Base-by-base conservation (phyloP, 1,284 basidiomycete genomes). In the Heterobasidion annosum region DNA sequence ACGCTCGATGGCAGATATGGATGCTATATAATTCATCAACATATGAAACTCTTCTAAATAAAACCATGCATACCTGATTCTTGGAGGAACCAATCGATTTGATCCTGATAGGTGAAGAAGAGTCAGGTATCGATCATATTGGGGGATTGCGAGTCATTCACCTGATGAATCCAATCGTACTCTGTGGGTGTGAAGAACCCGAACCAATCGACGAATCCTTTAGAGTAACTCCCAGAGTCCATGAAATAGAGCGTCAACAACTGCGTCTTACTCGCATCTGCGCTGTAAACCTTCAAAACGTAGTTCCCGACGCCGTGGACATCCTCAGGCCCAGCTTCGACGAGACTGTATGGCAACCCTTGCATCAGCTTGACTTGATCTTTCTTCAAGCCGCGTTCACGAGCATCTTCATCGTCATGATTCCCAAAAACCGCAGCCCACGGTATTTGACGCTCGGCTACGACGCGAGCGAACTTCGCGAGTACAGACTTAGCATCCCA, bases 341-440 rank as follows among this genome's bases (percentile, higher is more conserved):
- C 83, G 7, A 97, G 71, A 54, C 85, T 93, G 65, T 94, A 97
- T 0, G 95, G 95, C 60, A 98, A 72, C 1, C 74, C 78, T 64
- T 85, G 80, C 76, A 96, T 78, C 59, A 89, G 71, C 59, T 75
- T 73, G 62, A 95, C 69, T 65, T 95, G 85, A 13, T 85, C 68
- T 40, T 56, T 45, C 16, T 58, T 51, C 37, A 12, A 42, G 12
- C 59, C 59, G 1, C 64, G 77, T 79, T 57, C 82, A 77, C 50
- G 72, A 65, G 56, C 83, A 58, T 85, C 79, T 61, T 93, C 89
- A 49, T 81, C 78, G 63, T 96, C 93, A 66, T 98, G 95, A 64
- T 99, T 98, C 2, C 95, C 92, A 65, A 97, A 91, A 5, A 98
- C 80, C 0, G 86, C 88, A 2, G 91, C 83, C 91, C 93, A 99